phyloP scores from a whole-genome alignment of 768 basidiomycete species.

The Leucocoprinus leucothites region DNA sequence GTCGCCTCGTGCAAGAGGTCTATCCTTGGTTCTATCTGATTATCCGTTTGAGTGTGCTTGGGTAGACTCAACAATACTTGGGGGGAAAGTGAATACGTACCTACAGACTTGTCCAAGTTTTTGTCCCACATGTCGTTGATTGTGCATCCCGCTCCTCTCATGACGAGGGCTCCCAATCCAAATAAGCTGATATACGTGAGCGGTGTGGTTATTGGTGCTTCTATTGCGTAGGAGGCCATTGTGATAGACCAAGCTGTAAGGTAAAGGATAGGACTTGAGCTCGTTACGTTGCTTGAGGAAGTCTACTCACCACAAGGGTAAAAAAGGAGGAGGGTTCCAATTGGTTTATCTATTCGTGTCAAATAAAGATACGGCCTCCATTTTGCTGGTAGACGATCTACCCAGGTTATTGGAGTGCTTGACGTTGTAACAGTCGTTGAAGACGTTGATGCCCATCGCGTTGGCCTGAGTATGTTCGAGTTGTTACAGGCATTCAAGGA shows the following conservation, averaged over 20 bases:
- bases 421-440: slow-evolving; percentile 5
- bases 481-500: not conserved
- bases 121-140: slow-evolving; percentile 99
- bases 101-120: slow-evolving; percentile 87
- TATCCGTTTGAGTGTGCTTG: not conserved
- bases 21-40: slow-evolving; percentile 77
- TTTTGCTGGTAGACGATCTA: slow-evolving; percentile 58
- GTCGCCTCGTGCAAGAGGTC: slow-evolving; percentile 85
- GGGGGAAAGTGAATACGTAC: slow-evolving; percentile 36
- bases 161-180: slow-evolving; percentile 86
- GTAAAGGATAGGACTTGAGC: slow-evolving; percentile 4
- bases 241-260: slow-evolving; percentile 95
- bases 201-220: slow-evolving; percentile 63
- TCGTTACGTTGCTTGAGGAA: not conserved
- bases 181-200: slow-evolving; percentile 80
- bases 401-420: slow-evolving; percentile 45
- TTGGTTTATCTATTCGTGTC: slow-evolving; percentile 92
- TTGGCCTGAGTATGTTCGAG: not conserved
- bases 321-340: slow-evolving; percentile 86
- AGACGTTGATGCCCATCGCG: slow-evolving; percentile 2
- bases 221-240: slow-evolving; percentile 85
- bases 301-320: slow-evolving; percentile 79
- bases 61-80: not conserved
- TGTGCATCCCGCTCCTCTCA: slow-evolving; percentile 98
- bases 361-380: slow-evolving; percentile 80